Evolutionary conservation across 1,284 basidiomycete species (phyloP), one percentile per base, ranked within the genome.

Genomic region (Ustilago curta): DNA sequence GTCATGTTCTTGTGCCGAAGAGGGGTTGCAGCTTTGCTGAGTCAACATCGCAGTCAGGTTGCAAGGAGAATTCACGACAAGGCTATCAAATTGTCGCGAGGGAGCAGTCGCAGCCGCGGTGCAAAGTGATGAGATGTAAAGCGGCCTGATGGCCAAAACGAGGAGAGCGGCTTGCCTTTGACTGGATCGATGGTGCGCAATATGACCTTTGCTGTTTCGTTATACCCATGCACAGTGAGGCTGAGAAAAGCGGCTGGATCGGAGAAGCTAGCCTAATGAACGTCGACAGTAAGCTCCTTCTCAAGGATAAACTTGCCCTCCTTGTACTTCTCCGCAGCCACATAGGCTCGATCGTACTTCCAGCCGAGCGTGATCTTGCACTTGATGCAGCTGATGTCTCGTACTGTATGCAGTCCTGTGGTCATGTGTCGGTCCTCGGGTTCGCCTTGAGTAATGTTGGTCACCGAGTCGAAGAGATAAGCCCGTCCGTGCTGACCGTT

Each of bases 241-340:
- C 32, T 35, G 19, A 40, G 18, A 25, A 37, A 14, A 3, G 14
- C 35, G 14, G 6, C 2, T 37, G 35, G 12, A 16, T 4, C 12
- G 12, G 12, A 37, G 35, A 3, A 19, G n/a, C 14, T 4, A 37
- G 2, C 45, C 45, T 52, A 80, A 25, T 76, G 61, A 8, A 80
- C 78, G 21, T 80, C 78, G 43, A 60, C 60, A n/a, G 75, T 79
- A 18, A 77, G 62, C 45, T 74, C 70, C 82, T 93, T 91, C 86
- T 99, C 96, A 65, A 99, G 91, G 85, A 99, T 98, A 85, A 90
- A 97, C 87, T 95, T 95, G 85, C 94, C 94, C 87, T 99, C 96
- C 85, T 99, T 99, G 89, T 99, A 99, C 86, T 93, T 94, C 88
- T 99, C 95, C 14, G 90, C 89, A 8, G 88, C 83, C 82, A 97